Base-by-base conservation (phyloP, 176 grass and related monocot species). In the Musa itinerans region DNA sequence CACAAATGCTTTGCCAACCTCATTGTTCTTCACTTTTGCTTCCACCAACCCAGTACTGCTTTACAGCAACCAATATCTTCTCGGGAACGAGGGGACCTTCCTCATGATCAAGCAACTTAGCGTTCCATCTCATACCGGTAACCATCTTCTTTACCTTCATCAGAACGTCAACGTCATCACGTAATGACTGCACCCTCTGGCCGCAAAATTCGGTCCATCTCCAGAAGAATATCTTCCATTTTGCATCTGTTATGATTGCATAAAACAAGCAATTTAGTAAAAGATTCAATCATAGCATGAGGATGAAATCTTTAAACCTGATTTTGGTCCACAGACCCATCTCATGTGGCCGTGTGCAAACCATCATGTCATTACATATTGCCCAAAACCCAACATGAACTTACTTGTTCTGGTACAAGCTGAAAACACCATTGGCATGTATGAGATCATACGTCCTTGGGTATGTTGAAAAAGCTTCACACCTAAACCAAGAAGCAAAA, bases 391-490 rank as follows among this genome's bases (percentile, higher is more conserved):
- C 34, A 43, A 43, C 34, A 43, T 49, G 16, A 51, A 52, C 48
- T 71, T 51, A 71, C 68, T 51, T 71, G 43, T 71, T 71, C 17
- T 51, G 9, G 68, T 71, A 71, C 49, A 71, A n/a, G 27, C 68
- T 71, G 26, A 71, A 71, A 51, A 71, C 25, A 52, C 49, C 68
- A 51, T 71, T 50, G 34, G 68, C 68, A 71, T 71, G 68, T 19
- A 71, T 71, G 19, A 71, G 68, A 27, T 71, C 68, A 23, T 71
- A 71, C 3, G 68, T 71, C 9, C 68, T 71, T 52, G 68, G 68
- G 49, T 71, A 71, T 11, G 68, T 71, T 10, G 68, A 71, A 14
- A 71, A 71, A 12, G 68, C 68, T 71, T 71, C 68, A 71, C 68
- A 71, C 68, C 68, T 71, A 48, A 10, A 50, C 16, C 48, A 51